A percentile compares a stretch with the other conserved stretches of the same genome.
Evolutionary conservation across 495 filamentous ascomycete genomes (phyloP).

Genomic region (Opeltia flavorubescens): DNA sequence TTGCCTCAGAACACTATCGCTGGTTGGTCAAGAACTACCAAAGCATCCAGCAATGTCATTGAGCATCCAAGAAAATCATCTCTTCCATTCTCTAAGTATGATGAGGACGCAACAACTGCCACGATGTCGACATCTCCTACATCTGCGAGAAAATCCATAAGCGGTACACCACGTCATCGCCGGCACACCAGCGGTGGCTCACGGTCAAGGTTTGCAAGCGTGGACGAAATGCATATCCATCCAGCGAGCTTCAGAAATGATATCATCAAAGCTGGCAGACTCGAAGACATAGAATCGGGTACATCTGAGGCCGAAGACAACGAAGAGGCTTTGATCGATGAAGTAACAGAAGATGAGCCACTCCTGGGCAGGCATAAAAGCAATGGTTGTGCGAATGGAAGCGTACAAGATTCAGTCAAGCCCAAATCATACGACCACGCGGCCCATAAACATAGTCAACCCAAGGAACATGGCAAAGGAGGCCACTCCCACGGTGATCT

Average conservation of each 20-base stretch:
- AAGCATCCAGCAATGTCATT: conserved; percentile 4
- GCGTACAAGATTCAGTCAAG: neutral
- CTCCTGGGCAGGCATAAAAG: conserved; percentile 21
- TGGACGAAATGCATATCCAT: conserved; percentile 68
- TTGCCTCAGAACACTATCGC: conserved; percentile 21
- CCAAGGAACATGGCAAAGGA: conserved; percentile 45
- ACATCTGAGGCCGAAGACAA: conserved; percentile 23
- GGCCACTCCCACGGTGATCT: conserved; percentile 74
- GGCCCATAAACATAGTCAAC: conserved; percentile 69
- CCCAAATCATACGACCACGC: conserved; percentile 25
- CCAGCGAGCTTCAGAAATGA: conserved; percentile 84
- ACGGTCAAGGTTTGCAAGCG: conserved; percentile 37
- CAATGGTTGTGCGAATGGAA: conserved; percentile 5
- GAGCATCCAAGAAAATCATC: conserved; percentile 23
- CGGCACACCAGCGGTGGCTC: conserved; percentile 39
- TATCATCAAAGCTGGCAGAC: conserved; percentile 64
- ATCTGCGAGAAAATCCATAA: conserved; percentile 13
- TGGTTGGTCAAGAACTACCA: conserved; percentile 24
- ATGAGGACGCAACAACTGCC: conserved; percentile 20
- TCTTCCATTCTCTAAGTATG: conserved; percentile 13
- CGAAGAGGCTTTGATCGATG: conserved; percentile 28
- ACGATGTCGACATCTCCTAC: conserved; percentile 21
- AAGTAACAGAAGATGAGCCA: conserved; percentile 32
- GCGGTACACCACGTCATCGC: conserved; percentile 31
- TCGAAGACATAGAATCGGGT: conserved; percentile 39